These are phyloP conservation scores for Mycena venus DNA, from an alignment of 768 basidiomycete genomes.

Conservation along the genomic window DNA sequence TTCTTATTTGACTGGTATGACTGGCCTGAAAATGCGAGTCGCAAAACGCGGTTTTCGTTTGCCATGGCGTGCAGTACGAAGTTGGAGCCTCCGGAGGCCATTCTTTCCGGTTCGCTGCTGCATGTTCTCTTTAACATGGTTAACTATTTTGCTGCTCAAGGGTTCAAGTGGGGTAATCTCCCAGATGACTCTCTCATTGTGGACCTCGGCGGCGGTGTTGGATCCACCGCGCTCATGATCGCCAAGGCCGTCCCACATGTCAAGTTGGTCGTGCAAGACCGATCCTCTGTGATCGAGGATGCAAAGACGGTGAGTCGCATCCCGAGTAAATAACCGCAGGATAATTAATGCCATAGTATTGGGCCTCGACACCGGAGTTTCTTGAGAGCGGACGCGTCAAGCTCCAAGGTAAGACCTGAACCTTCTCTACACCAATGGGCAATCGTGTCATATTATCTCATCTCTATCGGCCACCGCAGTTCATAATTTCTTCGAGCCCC, in stretches of 20 bases:
- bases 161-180: conserved; percentile 26
- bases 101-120: neutral
- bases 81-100: conserved; percentile 13
- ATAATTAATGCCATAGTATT: neutral
- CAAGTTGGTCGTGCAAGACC: conserved; percentile 28
- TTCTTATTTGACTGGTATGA: conserved; percentile 33
- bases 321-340: neutral
- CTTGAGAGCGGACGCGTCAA: conserved; percentile 35
- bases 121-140: neutral
- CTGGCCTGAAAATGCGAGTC: conserved; percentile 15
- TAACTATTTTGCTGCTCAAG: neutral
- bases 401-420: conserved; percentile 36
- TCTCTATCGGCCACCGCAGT: too few relatives aligned
- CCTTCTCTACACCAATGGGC: neutral
- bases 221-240: conserved; percentile 9
- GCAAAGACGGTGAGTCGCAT: conserved; percentile 22
- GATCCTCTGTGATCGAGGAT: conserved; percentile 19
- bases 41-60: conserved; percentile 14
- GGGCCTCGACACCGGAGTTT: conserved; percentile 32
- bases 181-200: conserved; percentile 20
- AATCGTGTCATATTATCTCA: too few relatives aligned
- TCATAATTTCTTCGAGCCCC: conserved; percentile 22
- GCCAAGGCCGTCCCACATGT: conserved; percentile 17
- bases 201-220: conserved; percentile 29
- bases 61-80: conserved; percentile 19